Evolutionary conservation across 208 protist species (phyloP).

Genomic region (Crithidia brevicula): DNA sequence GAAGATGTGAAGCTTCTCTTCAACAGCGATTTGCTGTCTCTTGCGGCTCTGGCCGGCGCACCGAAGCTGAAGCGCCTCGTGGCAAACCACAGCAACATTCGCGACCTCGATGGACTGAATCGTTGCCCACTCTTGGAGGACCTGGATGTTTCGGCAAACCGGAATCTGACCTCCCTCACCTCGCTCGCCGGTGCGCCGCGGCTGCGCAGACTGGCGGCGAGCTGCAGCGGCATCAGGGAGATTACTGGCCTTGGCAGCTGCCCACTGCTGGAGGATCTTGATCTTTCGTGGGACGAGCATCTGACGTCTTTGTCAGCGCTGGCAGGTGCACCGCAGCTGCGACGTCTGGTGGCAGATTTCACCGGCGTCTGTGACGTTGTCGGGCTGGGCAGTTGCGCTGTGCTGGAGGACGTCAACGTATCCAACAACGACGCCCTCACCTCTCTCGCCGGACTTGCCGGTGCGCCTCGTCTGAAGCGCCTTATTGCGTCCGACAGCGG

Average conservation of each 20-base stretch:
- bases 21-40: background rate
- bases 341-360: background rate
- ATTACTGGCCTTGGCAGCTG: constrained; percentile 6
- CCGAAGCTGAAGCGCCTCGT: constrained; percentile 2
- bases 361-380: constrained; percentile 1
- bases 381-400: background rate
- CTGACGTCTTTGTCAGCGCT: background rate
- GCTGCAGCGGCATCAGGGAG: constrained; percentile 6
- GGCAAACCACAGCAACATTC: background rate
- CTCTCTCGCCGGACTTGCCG: constrained; percentile 3
- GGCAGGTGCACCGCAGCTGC: background rate
- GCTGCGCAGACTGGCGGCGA: background rate
- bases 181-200: background rate
- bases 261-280: background rate
- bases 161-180: background rate
- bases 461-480: background rate
- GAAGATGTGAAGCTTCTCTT: constrained; percentile 1
- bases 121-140: constrained; percentile 2
- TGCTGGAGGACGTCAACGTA: constrained; percentile 1
- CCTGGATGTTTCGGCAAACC: constrained; percentile 4
- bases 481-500: constrained; percentile 4
- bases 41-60: background rate
- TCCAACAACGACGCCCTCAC: background rate
- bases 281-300: constrained; percentile 2
- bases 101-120: constrained; percentile 6